Evolutionary conservation across 2,329 filamentous ascomycete genomes (phyloP).

Genomic region (Fusarium concolor): DNA sequence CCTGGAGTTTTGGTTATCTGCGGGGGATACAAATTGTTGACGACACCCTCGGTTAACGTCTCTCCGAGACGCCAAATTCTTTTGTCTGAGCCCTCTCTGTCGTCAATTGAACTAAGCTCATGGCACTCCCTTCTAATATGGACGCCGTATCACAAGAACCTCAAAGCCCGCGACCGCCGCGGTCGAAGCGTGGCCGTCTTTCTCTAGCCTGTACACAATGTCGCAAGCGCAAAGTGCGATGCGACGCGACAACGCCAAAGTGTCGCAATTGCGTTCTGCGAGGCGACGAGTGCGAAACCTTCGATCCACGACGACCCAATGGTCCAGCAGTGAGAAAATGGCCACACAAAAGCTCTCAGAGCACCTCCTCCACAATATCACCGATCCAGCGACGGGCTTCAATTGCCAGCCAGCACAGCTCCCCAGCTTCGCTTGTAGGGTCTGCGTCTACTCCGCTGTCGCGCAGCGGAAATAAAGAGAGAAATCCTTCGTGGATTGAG

Average conservation of each 20-base stretch:
- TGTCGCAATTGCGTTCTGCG: conserved; percentile 41
- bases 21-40: conserved; percentile 37
- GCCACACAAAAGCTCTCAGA: conserved; percentile 29
- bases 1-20: neutral
- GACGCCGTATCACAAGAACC: conserved; percentile 11
- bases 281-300: conserved; percentile 37
- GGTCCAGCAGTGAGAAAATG: conserved; percentile 39
- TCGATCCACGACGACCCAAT: conserved; percentile 36
- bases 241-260: conserved; percentile 40
- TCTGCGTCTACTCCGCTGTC: conserved; percentile 7
- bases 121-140: neutral
- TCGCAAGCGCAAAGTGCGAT: conserved; percentile 41
- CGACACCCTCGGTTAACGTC: conserved; percentile 23
- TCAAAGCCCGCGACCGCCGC: conserved; percentile 19
- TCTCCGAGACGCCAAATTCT: neutral
- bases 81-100: neutral
- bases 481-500: conserved; percentile 36
- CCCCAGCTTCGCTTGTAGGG: conserved; percentile 32
- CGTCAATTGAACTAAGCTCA: neutral
- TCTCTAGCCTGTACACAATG: conserved; percentile 37
- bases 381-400: conserved; percentile 25
- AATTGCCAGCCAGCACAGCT: conserved; percentile 34
- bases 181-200: conserved; percentile 29
- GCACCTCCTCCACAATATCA: neutral
- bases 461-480: conserved; percentile 13